Evolutionary conservation across 2,329 filamentous ascomycete genomes (phyloP).

Genomic region (Fusarium bulbicola): DNA sequence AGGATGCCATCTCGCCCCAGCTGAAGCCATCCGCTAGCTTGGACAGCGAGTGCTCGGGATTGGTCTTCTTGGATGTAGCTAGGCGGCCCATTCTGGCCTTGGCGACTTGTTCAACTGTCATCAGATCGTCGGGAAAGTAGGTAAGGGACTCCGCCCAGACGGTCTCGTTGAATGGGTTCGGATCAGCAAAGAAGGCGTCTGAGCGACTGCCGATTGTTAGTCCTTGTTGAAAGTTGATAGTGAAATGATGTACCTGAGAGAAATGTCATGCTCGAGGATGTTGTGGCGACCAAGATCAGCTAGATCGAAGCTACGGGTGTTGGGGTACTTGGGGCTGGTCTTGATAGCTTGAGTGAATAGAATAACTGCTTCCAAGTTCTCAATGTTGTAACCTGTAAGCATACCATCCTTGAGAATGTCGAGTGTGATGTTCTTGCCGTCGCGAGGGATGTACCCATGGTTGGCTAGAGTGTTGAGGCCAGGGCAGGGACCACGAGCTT

Average conservation of each 20-base stretch:
- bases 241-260: not conserved
- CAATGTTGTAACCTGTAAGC: conserved; percentile 3
- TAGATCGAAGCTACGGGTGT: not conserved
- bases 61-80: not conserved
- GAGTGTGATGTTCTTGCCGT: conserved; percentile 2
- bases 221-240: accelerated
- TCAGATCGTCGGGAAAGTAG: not conserved
- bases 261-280: conserved; percentile 9
- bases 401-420: not conserved
- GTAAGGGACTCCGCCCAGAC: not conserved
- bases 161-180: conserved; percentile 1
- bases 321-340: not conserved
- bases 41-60: conserved; percentile 1
- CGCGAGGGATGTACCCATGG: conserved; percentile 1
- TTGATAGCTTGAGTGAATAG: conserved; percentile 6
- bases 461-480: conserved; percentile 10
- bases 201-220: not conserved
- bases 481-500: conserved; percentile 6
- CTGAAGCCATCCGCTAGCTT: not conserved
- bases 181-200: conserved; percentile 2
- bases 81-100: not conserved
- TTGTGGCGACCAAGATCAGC: not conserved
- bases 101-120: conserved; percentile 7
- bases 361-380: not conserved
- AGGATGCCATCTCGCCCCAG: conserved; percentile 15